A percentile compares a stretch with the other conserved stretches of the same genome.
Conservation (phyloP, 352 stramenopile genomes). For the Sclerospora graminicola region DNA sequence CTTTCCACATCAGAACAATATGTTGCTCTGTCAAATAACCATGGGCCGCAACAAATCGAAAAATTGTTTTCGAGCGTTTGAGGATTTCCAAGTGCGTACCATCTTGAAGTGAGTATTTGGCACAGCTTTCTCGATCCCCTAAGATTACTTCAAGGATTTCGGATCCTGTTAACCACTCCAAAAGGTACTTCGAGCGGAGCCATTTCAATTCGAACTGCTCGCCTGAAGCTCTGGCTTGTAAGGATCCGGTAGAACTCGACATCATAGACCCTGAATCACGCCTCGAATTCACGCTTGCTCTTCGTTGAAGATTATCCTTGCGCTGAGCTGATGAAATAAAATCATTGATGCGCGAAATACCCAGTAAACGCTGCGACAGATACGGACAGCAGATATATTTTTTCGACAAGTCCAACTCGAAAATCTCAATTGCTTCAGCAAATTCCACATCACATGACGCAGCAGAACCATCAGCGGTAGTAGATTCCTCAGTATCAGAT, state of each 20-base stretch:
- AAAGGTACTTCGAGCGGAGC: conserved; percentile 60
- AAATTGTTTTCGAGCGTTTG: conserved; percentile 62
- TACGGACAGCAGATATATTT: conserved; percentile 83
- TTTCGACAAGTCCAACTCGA: conserved; percentile 78
- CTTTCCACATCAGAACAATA: conserved; percentile 69
- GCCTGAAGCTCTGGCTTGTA: conserved; percentile 13
- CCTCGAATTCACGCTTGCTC: conserved; percentile 41
- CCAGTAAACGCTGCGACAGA: conserved; percentile 57
- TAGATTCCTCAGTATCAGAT: conserved; percentile 18
- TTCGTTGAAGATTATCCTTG: conserved; percentile 51
- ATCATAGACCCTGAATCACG: conserved; percentile 23
- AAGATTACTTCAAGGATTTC: conserved; percentile 78
- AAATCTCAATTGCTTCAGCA: conserved; percentile 69
- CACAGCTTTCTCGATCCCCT: conserved; percentile 50
- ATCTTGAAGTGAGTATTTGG: conserved; percentile 63
- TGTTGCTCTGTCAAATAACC: conserved; percentile 53
- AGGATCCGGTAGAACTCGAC: conserved; percentile 16
- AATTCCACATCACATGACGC: conserved; percentile 33
- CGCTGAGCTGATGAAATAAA: conserved; percentile 70
- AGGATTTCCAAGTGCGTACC: conserved; percentile 75
- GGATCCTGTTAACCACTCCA: conserved; percentile 70
- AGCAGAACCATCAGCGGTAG: conserved; percentile 6
- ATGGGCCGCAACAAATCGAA: conserved; percentile 52
- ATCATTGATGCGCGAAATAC: conserved; percentile 62
- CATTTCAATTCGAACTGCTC: conserved; percentile 43